Evolutionary conservation across 495 filamentous ascomycete genomes (phyloP).

Genomic region (Xylaria scruposa): DNA sequence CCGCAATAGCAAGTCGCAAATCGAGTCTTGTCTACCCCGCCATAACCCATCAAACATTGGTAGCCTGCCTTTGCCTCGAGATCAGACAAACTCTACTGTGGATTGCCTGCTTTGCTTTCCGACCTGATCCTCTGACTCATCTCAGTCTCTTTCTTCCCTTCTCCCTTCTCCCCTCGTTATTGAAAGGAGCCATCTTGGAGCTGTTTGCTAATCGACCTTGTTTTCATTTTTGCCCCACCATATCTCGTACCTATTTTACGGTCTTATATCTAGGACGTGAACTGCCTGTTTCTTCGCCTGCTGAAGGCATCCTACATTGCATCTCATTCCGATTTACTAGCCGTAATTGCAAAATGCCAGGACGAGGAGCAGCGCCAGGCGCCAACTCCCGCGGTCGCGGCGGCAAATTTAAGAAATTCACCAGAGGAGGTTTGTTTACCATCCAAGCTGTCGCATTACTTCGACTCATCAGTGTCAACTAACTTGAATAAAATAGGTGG

Average conservation of each 20-base stretch:
- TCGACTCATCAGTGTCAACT: not conserved
- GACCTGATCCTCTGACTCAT: not conserved
- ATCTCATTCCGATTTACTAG: not conserved
- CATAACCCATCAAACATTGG: constrained; percentile 26
- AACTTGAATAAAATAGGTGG: constrained; percentile 66
- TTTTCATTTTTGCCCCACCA: not conserved
- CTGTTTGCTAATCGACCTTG: not conserved
- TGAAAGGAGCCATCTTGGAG: not conserved
- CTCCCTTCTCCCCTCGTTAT: not conserved
- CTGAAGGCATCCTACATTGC: constrained; percentile 18
- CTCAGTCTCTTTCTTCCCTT: not conserved
- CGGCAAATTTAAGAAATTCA: constrained; percentile 93
- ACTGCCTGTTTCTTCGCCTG: constrained; percentile 22
- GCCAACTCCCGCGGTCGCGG: constrained; percentile 72
- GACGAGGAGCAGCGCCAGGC: constrained; percentile 56
- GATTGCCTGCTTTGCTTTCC: not conserved
- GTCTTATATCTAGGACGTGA: not conserved
- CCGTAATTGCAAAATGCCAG: constrained; percentile 61
- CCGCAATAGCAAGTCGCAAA: constrained; percentile 19
- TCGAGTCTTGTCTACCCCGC: constrained; percentile 23
- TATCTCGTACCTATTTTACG: not conserved
- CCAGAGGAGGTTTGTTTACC: constrained; percentile 76
- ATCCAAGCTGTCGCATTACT: not conserved
- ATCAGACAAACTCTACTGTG: not conserved
- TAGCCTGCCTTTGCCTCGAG: not conserved